These are phyloP conservation scores for Kappamyces sp. DNA, from an alignment of 192 early-diverging fungal species.

Conservation along the genomic window DNA sequence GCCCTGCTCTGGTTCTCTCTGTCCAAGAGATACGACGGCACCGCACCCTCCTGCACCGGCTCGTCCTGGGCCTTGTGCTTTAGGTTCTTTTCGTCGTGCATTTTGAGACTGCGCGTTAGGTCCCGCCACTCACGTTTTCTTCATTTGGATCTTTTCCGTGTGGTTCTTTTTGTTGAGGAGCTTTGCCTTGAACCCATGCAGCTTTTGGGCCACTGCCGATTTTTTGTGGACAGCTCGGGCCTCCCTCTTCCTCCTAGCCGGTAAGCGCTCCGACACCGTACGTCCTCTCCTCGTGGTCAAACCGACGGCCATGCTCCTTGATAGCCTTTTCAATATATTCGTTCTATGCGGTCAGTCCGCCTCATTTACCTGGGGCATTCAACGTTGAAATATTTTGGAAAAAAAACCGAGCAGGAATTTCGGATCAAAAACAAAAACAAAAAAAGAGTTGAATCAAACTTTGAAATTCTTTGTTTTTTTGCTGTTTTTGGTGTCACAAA, in stretches of 20 bases:
- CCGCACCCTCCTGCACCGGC: slow-evolving; percentile 90
- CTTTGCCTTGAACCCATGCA: slow-evolving; percentile 96
- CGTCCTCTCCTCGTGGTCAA: slow-evolving; percentile 94
- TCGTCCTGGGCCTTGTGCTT: slow-evolving; percentile 85
- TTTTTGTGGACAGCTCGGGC: slow-evolving; percentile 89
- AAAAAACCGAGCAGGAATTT: neutral
- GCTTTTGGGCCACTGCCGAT: slow-evolving; percentile 91
- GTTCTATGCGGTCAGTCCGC: slow-evolving; percentile 60
- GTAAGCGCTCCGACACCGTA: slow-evolving; percentile 31
- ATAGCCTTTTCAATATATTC: slow-evolving; percentile 99
- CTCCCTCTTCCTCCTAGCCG: slow-evolving; percentile 81
- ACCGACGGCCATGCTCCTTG: slow-evolving; percentile 91
- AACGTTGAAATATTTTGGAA: neutral
- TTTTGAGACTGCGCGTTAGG: slow-evolving; percentile 67
- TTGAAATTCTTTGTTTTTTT: too few relatives aligned
- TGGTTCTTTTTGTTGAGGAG: slow-evolving; percentile 98
- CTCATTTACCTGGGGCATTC: too few relatives aligned
- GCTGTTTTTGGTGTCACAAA: too few relatives aligned
- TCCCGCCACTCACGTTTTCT: slow-evolving; percentile 76
- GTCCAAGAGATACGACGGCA: slow-evolving; percentile 95
- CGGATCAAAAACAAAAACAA: slow-evolving; percentile 2
- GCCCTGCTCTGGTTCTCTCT: slow-evolving; percentile 95
- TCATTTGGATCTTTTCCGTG: slow-evolving; percentile 99
- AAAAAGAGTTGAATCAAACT: slow-evolving; percentile 9
- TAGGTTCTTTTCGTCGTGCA: slow-evolving; percentile 94